Evolutionary conservation across 1,284 basidiomycete species (phyloP), one percentile per base, ranked within the genome.

Genomic region (Ganoderma multipileum): DNA sequence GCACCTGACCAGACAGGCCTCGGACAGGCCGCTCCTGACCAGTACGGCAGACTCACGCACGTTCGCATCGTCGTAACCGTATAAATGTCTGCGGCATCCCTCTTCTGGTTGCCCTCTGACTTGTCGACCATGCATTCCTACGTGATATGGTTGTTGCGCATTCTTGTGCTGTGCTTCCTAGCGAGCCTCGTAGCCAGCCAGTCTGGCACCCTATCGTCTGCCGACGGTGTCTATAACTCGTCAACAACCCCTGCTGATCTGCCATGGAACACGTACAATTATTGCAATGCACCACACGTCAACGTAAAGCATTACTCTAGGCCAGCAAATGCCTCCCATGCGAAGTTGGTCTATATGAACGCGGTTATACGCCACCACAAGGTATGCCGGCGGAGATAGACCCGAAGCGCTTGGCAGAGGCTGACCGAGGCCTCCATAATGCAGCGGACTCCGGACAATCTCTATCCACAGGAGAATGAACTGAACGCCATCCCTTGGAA

Each of bases 211-310:
- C 20, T 73, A 18, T 68, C 72, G 1, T 71, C 72, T 16, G 44
- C 41, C 3, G 39, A 66, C 11, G 81, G 81, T 14, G 76, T 72
- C 54, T 72, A 72, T 39, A 64, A 69, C 36, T 85, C 52, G 4
- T 86, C 85, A 3, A 42, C 72, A 33, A 85, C 84, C 7, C 84
- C 84, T 8, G 69, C 73, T 0, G 39, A 73, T 68, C 73, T 82
- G 5, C 82, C 84, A 0, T 86, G 84, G 85, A 81, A 86, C 76
- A 86, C 83, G 5, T 87, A 86, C 76, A 86, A 86, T 66, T 87
- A 87, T 69, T 87, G 85, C 75, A 87, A 87, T 64, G 85, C 86
- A 0, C 85, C 85, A 0, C 85, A 85, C 68, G 83, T 86, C 52
- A 71, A 69, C 36, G 64, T 44, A 16, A 41, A 52, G 63, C 71